Evolutionary conservation across 805 yeast genomes (phyloP).

Genomic region (Lipomyces yamanashiensis): DNA sequence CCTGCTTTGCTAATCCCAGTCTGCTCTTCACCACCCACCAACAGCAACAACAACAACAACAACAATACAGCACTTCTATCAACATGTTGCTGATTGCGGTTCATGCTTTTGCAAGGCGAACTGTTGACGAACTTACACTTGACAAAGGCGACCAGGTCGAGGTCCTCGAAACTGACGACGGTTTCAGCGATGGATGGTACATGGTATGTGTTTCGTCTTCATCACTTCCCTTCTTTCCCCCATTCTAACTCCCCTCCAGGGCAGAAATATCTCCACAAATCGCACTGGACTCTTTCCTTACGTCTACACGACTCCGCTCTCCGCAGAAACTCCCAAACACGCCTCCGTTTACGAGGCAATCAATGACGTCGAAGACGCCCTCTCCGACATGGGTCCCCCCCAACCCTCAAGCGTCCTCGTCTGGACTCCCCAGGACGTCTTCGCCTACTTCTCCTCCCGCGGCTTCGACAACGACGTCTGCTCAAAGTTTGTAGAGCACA

Average conservation of each 20-base stretch:
- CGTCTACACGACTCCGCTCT: slow-evolving; percentile 66
- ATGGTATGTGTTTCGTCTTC: slow-evolving; percentile 46
- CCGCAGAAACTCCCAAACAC: slow-evolving; percentile 11
- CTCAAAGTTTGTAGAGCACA: slow-evolving; percentile 80
- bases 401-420: slow-evolving; percentile 39
- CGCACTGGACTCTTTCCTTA: slow-evolving; percentile 90
- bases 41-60: neutral
- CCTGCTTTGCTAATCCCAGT: neutral
- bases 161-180: slow-evolving; percentile 89
- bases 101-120: slow-evolving; percentile 83
- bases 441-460: slow-evolving; percentile 68
- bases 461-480: slow-evolving; percentile 80
- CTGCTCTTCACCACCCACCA: neutral
- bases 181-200: slow-evolving; percentile 97
- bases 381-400: slow-evolving; percentile 42
- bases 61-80: neutral
- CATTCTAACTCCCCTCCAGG: slow-evolving; percentile 46
- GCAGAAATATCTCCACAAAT: slow-evolving; percentile 71
- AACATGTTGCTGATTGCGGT: slow-evolving; percentile 56
- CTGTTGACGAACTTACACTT: slow-evolving; percentile 86
- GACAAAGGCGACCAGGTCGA: slow-evolving; percentile 84
- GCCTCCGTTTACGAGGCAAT: slow-evolving; percentile 34
- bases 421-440: slow-evolving; percentile 90
- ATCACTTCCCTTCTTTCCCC: slow-evolving; percentile 7
- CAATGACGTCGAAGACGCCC: slow-evolving; percentile 50